Base-by-base conservation (phyloP, 257 asterid species). In the Prunella vulgaris region DNA sequence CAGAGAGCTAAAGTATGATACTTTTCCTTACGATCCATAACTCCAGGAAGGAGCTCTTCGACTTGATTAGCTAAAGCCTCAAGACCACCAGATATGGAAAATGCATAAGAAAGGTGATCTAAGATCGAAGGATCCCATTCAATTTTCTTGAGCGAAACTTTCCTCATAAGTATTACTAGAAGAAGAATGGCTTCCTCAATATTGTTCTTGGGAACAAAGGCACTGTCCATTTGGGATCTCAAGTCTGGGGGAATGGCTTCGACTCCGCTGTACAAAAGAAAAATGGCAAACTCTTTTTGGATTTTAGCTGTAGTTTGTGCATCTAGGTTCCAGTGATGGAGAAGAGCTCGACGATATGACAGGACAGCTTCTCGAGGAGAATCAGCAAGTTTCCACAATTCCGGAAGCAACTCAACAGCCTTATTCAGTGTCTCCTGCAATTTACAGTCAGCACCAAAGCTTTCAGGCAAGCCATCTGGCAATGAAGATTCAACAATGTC, bases 391-490 rank as follows among this genome's bases (percentile, higher is more conserved):
- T 88, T 93, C 94, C 96, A 93, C 66, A 91, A 69, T 66, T 85
- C 87, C 21, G 99, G 96, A 85, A 88, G 97, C 74, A 88, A 79
- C 84, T 89, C 96, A 13, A 90, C 96, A 48, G 96, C 90, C 67
- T 87, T 86, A 72, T 77, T 87, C 58, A 93, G 67, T 28, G 92
- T 90, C 78, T 90, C 97, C 84, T 84, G 96, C 86, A 93, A 87
- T 83, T 90, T 93, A 84, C 82, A 73, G 82, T 88, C 97, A 76
- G 86, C 82, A 70, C 84, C 87, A 77, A 87, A 82, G 78, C 82
- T 88, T 88, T 85, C 92, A 77, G 97, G 98, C 85, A 88, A 83
- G 65, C 90, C 94, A 76, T 76, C 90, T 70, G 97, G 98, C 76
- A 87, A 83, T 82, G 98, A 79, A 66, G 95, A 84, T 81, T 93